Conservation (phyloP, 78 protist genomes). For the Paulinella micropora region DNA sequence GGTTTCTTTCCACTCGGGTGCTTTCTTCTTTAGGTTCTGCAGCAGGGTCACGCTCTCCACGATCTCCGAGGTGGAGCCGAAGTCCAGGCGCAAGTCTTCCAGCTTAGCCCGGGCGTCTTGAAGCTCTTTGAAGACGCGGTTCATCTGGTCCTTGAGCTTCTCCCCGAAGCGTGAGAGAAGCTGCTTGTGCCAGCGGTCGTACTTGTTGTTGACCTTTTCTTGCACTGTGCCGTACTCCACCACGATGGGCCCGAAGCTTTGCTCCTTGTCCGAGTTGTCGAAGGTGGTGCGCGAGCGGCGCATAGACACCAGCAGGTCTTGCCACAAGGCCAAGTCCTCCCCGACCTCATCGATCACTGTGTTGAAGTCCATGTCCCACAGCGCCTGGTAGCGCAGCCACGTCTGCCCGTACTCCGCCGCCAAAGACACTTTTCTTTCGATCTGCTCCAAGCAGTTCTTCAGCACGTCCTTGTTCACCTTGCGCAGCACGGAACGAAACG, state of each 20-base stretch:
- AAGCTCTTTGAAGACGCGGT: too few relatives aligned
- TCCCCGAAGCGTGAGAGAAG: background rate
- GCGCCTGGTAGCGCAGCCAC: constrained; percentile 6
- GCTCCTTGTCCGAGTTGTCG: background rate
- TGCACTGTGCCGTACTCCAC: background rate
- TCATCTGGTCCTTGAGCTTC: too few relatives aligned
- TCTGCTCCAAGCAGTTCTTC: background rate
- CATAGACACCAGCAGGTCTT: background rate
- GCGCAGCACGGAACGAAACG: background rate
- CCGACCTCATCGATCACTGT: background rate
- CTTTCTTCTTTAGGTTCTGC: background rate
- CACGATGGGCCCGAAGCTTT: background rate
- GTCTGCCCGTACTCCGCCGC: background rate
- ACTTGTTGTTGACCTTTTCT: background rate
- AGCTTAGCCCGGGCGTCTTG: too few relatives aligned
- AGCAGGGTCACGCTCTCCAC: background rate
- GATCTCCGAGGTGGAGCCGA: background rate
- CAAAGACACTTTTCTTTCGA: background rate
- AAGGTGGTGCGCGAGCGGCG: background rate
- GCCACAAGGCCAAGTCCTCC: background rate
- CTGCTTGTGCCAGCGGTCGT: background rate
- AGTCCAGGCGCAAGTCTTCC: background rate
- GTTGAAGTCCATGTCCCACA: constrained; percentile 10
- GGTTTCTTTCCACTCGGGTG: background rate
- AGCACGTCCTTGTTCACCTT: background rate